phyloP scores from a whole-genome alignment of 164 flowering plant genomes.

The Nelumbo lutea region DNA sequence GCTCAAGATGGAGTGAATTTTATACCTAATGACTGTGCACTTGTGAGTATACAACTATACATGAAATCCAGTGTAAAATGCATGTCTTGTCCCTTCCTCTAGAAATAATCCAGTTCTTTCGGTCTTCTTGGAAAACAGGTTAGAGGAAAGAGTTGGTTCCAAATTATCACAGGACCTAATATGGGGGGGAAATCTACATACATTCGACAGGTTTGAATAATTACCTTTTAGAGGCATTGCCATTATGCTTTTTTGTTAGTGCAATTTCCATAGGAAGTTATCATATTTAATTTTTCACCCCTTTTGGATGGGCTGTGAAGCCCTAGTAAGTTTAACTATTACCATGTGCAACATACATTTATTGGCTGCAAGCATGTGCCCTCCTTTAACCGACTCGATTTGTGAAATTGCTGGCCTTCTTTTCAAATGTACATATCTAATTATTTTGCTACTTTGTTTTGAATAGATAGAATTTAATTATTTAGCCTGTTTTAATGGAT shows the following conservation, averaged over 20 bases:
- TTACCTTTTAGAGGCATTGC: neutral
- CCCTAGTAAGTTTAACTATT: too few relatives aligned
- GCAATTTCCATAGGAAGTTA: neutral
- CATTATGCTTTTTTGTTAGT: neutral
- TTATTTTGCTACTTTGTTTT: too few relatives aligned
- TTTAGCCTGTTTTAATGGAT: too few relatives aligned
- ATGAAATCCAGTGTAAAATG: neutral
- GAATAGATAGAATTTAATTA: too few relatives aligned
- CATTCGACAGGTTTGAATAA: conserved; percentile 74
- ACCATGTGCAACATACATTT: too few relatives aligned
- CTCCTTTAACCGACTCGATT: too few relatives aligned
- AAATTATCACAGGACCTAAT: conserved; percentile 96
- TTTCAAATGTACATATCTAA: too few relatives aligned
- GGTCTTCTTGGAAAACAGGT: conserved; percentile 36
- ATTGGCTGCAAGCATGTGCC: too few relatives aligned
- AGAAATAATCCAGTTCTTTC: neutral
- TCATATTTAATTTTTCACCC: neutral
- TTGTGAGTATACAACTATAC: conserved; percentile 62
- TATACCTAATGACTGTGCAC: conserved; percentile 92
- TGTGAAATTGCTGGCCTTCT: too few relatives aligned
- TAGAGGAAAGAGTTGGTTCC: conserved; percentile 95
- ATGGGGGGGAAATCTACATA: conserved; percentile 99
- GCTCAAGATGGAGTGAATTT: conserved; percentile 99
- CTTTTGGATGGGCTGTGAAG: neutral
- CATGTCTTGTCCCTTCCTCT: neutral